Base-by-base conservation (phyloP, 2,329 filamentous ascomycete genomes). In the Monosporascus cannonballus region DNA sequence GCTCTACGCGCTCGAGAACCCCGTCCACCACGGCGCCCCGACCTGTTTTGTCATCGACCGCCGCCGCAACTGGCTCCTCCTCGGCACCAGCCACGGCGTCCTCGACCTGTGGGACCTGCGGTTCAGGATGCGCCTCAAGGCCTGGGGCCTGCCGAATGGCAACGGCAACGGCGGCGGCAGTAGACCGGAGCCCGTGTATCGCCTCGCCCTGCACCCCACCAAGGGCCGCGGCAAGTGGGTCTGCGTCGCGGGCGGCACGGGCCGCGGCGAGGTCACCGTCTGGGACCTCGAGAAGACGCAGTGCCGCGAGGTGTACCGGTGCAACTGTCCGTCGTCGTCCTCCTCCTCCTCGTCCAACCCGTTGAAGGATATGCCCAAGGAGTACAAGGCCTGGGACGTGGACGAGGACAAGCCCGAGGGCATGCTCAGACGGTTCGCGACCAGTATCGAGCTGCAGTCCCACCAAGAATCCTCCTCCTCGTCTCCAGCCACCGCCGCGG, bases 71-170 rank as follows among this genome's bases (percentile, higher is more conserved):
- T 99, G 94, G 94, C 76, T 99, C 3, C 80, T 96, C 2, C 73
- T 97, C 0, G 94, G 92, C 37, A 99, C 95, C 1, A 90, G 90
- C 0, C 92, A 97, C 66, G 94, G 95, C 37, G 86, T 97, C 27
- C 76, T 99, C 7, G 89, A 96, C 66, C 79, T 99, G 1, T 99
- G 94, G 94, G 94, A 99, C 69, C 77, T 99, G 41, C 87, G 94
- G n/a, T 99, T 99, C 76, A 87, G 85, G 59, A 81, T 97, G 61
- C 83, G 90, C 22, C 76, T 97, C 24, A 91, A 89, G 67, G 89
- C 86, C 15, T 97, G 92, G 90, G 90, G 90, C 1, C 80, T 96
- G 27, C 85, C 89, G 0, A 24, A 24, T 46, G 42, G 42, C 15
- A 20, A 24, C 20, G 24, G 24, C n/a, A 11, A 3, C 22, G 22